phyloP scores from a whole-genome alignment of 257 asterid species.

The Capsicum rhomboideum region DNA sequence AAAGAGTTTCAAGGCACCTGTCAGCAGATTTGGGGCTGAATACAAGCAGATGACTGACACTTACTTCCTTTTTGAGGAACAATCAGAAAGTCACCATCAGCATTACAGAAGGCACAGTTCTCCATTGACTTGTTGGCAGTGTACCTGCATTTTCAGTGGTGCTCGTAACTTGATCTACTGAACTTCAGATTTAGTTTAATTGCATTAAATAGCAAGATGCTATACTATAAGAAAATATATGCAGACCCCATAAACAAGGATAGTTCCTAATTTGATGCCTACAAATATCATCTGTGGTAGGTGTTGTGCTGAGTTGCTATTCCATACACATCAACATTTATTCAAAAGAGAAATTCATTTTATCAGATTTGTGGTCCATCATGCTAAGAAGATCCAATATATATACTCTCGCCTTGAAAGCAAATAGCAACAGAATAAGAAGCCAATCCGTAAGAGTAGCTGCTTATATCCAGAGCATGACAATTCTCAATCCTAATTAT shows the following conservation, averaged over 20 bases:
- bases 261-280: not conserved
- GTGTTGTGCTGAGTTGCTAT: not conserved
- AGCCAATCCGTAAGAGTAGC: not conserved
- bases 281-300: not conserved
- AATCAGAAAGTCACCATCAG: slow-evolving; percentile 92
- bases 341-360: not conserved
- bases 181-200: not conserved
- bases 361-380: not conserved
- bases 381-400: not conserved
- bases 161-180: not conserved
- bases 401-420: not conserved
- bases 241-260: not conserved
- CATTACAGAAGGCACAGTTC: slow-evolving; percentile 86
- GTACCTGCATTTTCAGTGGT: slow-evolving; percentile 42
- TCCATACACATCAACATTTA: not conserved
- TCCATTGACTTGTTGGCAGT: slow-evolving; percentile 90
- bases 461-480: not conserved
- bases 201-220: not conserved
- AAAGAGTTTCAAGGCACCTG: not conserved
- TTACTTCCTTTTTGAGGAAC: slow-evolving; percentile 97
- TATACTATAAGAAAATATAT: not conserved
- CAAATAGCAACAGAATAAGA: not conserved
- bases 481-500: not conserved
- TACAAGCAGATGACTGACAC: slow-evolving; percentile 12
- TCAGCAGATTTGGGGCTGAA: not conserved